phyloP scores from a whole-genome alignment of 2,329 filamentous ascomycete genomes.

The Talaromyces atroroseus region DNA sequence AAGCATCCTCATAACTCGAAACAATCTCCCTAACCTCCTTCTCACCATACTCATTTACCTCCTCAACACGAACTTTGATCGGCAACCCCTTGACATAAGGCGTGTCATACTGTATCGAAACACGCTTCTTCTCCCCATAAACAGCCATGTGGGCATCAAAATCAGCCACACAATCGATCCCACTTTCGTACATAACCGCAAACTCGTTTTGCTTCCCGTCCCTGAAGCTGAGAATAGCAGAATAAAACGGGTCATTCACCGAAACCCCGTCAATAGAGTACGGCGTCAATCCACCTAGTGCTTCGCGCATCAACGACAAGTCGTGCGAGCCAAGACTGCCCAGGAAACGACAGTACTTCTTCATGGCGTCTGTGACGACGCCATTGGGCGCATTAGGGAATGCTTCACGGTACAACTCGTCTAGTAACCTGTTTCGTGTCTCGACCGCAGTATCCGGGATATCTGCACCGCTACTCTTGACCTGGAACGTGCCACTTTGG shows the following conservation, averaged over 20 bases:
- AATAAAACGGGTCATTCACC: slow-evolving; percentile 39
- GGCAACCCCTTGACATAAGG: slow-evolving; percentile 55
- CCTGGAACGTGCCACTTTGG: slow-evolving; percentile 20
- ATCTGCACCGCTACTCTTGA: not conserved
- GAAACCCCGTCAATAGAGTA: slow-evolving; percentile 42
- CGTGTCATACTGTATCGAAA: slow-evolving; percentile 52
- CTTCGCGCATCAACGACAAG: slow-evolving; percentile 51
- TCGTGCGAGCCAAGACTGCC: slow-evolving; percentile 51
- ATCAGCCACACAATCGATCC: slow-evolving; percentile 48
- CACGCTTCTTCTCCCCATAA: slow-evolving; percentile 50
- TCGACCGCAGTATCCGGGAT: not conserved
- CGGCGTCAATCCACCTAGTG: slow-evolving; percentile 42
- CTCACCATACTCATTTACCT: slow-evolving; percentile 23
- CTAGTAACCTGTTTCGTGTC: not conserved
- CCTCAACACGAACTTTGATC: slow-evolving; percentile 41
- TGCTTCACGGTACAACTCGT: slow-evolving; percentile 3
- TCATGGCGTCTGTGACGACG: slow-evolving; percentile 4
- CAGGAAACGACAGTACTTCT: slow-evolving; percentile 37
- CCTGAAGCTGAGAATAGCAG: slow-evolving; percentile 30
- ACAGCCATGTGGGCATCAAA: slow-evolving; percentile 39
- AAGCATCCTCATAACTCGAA: slow-evolving; percentile 34
- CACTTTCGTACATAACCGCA: slow-evolving; percentile 53
- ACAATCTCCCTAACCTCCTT: slow-evolving; percentile 24
- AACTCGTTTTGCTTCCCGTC: slow-evolving; percentile 33
- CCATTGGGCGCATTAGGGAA: not conserved